Base-by-base conservation (phyloP, 176 grass and related monocot genomes). In the Triticum urartu region DNA sequence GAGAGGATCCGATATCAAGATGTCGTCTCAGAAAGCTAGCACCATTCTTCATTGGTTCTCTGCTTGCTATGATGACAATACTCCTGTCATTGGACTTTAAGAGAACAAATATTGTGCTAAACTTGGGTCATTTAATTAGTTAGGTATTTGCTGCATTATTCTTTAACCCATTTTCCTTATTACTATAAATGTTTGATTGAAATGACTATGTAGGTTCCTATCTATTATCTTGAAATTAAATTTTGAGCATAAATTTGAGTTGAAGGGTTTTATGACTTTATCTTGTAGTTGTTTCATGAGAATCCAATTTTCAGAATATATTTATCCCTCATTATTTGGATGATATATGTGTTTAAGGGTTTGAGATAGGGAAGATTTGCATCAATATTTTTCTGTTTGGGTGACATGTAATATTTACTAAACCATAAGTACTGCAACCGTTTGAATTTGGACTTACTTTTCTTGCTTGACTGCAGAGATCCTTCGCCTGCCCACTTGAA, bases 1-100 rank as follows among this genome's bases (percentile, higher is more conserved):
- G 66, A 75, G 33, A 72, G 76, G 68, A 88, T 91, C 85, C 81
- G 60, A 87, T 36, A 91, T 76, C 61, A 68, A 91, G 64, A 84
- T 84, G 81, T 77, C 68, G 11, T 75, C 81, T 91, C 85, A 91
- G 89, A 91, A 91, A 91, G 89, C 81, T 63, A 75, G 81, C 61
- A 14, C 76, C 48, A 79, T 80, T 91, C 21, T 64, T 68, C 68
- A 30, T 84, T 87, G 68, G 81, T 68, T 84, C 62, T 81, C 48
- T 52, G 89, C 89, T 91, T 85, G 89, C 85, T 91, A 88, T 84
- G 89, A 18, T 88, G 89, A 64, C 52, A 21, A 88, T 77, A 91
- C 9, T 78, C 21, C 4, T 54, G 14, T 5, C 14, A 52, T 15
- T 58, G 0, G 13, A 10, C 68, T 21, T 10, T 6, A 17, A 4